Base-by-base conservation (phyloP, 805 yeast species). In the Kodamaea kakaduensis region DNA sequence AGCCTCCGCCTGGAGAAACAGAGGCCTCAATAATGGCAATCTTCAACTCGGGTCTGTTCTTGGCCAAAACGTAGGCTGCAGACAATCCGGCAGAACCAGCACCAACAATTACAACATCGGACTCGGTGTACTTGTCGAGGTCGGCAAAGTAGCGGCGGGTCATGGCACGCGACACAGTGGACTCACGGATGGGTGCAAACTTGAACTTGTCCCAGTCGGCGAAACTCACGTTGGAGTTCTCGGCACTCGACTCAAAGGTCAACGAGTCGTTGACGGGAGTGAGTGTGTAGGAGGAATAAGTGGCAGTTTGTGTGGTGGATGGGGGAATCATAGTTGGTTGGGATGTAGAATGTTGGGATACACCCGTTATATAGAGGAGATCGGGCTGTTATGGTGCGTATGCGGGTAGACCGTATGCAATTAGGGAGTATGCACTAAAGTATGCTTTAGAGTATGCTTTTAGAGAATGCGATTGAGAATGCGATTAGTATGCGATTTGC, bases 1-100 rank as follows among this genome's bases (percentile, higher is more conserved):
- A 77, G 18, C 90, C 90, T 43, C 89, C 90, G 39, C 89, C 89
- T 37, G 84, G 82, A 21, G 84, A 71, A n/a, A 81, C 85, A 43
- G 73, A 71, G 22, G 85, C 80, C 61, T 82, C 90, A 39, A 82
- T 71, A 44, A 80, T 77, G 42, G 86, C 85, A 44, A 82, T 75
- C 56, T 78, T 81, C 48, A 82, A 64, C 45, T 82, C 87, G 10
- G 90, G 89, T 56, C 89, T 73, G 51, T 80, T 75, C 55, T 72
- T 78, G 33, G 84, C 87, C 47, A 82, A 66, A 24, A 73, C 75
- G 53, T 76, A 82, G n/a, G 88, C 89, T 18, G 87, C 84, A 36
- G 83, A 73, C 41, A 82, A 66, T 28, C 89, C 89, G 27, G 85
- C 78, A 17, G 85, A 78, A 25, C 89, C 88, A 17, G 87, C 88